Conservation (phyloP, 2,329 filamentous ascomycete genomes). For the Phoma herbarum region DNA sequence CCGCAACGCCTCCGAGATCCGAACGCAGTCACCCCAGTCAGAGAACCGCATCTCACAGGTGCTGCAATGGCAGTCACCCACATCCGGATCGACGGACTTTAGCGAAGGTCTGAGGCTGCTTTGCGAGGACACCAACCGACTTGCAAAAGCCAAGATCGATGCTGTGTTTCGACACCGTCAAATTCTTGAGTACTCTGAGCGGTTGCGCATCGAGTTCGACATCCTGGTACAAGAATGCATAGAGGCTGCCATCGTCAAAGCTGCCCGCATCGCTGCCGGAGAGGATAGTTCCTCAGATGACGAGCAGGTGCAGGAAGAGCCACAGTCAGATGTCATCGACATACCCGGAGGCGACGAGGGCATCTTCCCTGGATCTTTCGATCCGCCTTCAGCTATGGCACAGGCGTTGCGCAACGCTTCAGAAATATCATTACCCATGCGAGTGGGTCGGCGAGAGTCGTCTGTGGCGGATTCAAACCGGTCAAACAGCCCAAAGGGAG, state of each 20-base stretch:
- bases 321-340: slow-evolving; percentile 49
- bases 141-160: slow-evolving; percentile 89
- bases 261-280: slow-evolving; percentile 85
- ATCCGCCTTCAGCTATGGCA: slow-evolving; percentile 64
- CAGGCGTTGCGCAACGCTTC: slow-evolving; percentile 65
- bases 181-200: slow-evolving; percentile 94
- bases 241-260: slow-evolving; percentile 87
- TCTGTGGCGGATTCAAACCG: slow-evolving; percentile 78
- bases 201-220: slow-evolving; percentile 93
- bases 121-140: slow-evolving; percentile 88
- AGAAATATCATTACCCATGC: slow-evolving; percentile 57
- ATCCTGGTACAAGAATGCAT: slow-evolving; percentile 96
- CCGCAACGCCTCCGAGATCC: slow-evolving; percentile 75
- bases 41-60: slow-evolving; percentile 95
- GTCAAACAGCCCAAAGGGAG: slow-evolving; percentile 90
- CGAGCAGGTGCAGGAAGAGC: slow-evolving; percentile 57
- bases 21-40: slow-evolving; percentile 94
- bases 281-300: slow-evolving; percentile 79
- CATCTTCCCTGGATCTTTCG: slow-evolving; percentile 67
- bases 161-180: slow-evolving; percentile 89
- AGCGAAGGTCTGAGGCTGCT: slow-evolving; percentile 87
- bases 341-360: slow-evolving; percentile 61
- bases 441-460: slow-evolving; percentile 61
- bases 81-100: slow-evolving; percentile 88
- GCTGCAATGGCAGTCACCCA: slow-evolving; percentile 94